Conservation (phyloP, 495 filamentous ascomycete species). For the Peziza echinospora region DNA sequence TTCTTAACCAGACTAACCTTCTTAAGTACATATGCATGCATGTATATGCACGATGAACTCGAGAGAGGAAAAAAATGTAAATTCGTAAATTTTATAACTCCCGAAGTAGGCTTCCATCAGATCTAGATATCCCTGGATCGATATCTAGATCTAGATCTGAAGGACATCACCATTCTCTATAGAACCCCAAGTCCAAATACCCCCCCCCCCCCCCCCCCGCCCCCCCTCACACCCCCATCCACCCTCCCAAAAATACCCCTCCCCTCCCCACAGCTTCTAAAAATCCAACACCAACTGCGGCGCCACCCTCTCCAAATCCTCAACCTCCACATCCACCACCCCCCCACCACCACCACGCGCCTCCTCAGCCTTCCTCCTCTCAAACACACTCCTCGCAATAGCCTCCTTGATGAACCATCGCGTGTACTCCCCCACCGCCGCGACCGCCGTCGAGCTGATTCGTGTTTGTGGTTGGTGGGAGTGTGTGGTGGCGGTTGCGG, state of each 20-base stretch:
- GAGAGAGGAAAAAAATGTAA: too few species aligned
- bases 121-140: too few species aligned
- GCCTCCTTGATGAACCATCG: conserved; percentile 86
- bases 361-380: conserved; percentile 33
- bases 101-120: too few species aligned
- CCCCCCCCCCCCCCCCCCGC: too few species aligned
- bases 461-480: conserved; percentile 30
- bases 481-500: neutral
- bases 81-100: too few species aligned
- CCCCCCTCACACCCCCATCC: too few species aligned
- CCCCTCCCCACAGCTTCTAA: conserved; percentile 10
- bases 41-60: too few species aligned
- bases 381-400: conserved; percentile 51
- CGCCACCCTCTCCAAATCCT: conserved; percentile 76
- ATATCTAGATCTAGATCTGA: too few species aligned
- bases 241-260: neutral
- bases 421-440: conserved; percentile 62
- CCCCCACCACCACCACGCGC: conserved; percentile 5
- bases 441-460: conserved; percentile 60
- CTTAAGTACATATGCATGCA: too few species aligned
- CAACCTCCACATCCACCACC: conserved; percentile 28
- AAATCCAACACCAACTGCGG: conserved; percentile 85
- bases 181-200: too few species aligned
- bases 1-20: too few species aligned
- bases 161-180: too few species aligned